These are phyloP conservation scores for Trichomonas tenax DNA, from an alignment of 208 protist species.

Conservation along the genomic window DNA sequence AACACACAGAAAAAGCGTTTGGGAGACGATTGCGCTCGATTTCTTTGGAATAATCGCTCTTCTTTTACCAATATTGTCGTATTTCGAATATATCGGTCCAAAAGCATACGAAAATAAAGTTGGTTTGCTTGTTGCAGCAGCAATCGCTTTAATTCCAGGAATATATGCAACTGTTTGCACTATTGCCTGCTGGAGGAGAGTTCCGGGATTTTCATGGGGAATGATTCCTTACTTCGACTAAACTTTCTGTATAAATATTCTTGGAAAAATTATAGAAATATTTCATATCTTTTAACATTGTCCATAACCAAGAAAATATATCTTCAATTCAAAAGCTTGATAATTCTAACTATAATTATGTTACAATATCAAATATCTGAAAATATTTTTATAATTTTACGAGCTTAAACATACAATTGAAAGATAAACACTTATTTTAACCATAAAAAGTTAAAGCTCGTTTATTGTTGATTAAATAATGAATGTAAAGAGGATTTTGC, in stretches of 20 bases:
- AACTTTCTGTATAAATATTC: background rate
- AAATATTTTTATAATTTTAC: too few species aligned
- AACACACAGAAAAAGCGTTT: background rate
- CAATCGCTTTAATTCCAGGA: background rate
- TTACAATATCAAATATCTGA: too few species aligned
- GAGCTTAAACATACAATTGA: too few species aligned
- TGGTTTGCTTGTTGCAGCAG: too few species aligned
- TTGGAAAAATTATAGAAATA: background rate
- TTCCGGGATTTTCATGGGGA: background rate
- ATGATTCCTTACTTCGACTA: constrained; percentile 11
- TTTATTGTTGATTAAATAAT: too few species aligned
- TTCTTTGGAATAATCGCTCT: background rate
- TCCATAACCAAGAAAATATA: too few species aligned
- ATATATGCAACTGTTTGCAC: background rate
- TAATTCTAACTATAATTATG: too few species aligned
- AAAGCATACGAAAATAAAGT: too few species aligned
- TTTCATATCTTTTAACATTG: background rate
- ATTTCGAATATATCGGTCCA: background rate
- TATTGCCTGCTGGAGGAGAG: background rate
- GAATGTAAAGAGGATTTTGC: too few species aligned
- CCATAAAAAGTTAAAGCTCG: too few species aligned
- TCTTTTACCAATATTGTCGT: background rate
- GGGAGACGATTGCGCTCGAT: background rate
- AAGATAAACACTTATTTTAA: too few species aligned
- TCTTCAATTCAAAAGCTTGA: too few species aligned